Evolutionary conservation across 2,329 filamentous ascomycete genomes (phyloP).

Genomic region (Fusarium temperatum): DNA sequence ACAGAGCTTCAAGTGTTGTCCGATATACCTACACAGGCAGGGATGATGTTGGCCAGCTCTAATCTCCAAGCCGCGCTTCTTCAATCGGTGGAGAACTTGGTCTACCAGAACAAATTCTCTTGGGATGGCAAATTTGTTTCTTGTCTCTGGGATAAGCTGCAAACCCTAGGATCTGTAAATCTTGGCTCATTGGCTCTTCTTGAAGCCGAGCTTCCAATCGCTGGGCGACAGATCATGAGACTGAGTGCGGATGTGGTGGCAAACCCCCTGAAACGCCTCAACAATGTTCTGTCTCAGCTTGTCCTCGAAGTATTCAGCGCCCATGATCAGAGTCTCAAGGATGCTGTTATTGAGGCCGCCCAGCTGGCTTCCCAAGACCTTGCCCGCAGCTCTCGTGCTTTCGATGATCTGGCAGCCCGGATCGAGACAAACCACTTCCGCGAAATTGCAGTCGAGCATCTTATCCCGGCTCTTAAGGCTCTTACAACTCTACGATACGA

Average conservation of each 20-base stretch:
- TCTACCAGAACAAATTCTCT: slow-evolving; percentile 48
- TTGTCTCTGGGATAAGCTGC: slow-evolving; percentile 65
- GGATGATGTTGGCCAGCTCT: slow-evolving; percentile 47
- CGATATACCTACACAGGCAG: slow-evolving; percentile 48
- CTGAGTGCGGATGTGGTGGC: slow-evolving; percentile 59
- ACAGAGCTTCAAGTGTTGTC: slow-evolving; percentile 61
- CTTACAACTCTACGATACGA: slow-evolving; percentile 46
- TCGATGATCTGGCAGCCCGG: slow-evolving; percentile 34
- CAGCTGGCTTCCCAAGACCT: slow-evolving; percentile 28
- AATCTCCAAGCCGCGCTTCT: slow-evolving; percentile 52
- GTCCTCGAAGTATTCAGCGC: slow-evolving; percentile 53
- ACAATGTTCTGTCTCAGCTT: slow-evolving; percentile 57
- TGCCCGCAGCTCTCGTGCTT: slow-evolving; percentile 3
- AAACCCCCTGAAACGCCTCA: slow-evolving; percentile 61
- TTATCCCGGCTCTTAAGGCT: slow-evolving; percentile 58
- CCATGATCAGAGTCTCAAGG: slow-evolving; percentile 48
- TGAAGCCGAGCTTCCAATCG: slow-evolving; percentile 69
- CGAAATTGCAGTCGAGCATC: slow-evolving; percentile 51
- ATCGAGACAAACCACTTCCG: slow-evolving; percentile 50
- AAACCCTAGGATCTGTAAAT: slow-evolving; percentile 60
- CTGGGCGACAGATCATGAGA: slow-evolving; percentile 64
- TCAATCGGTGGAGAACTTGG: slow-evolving; percentile 59
- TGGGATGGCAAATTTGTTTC: slow-evolving; percentile 54
- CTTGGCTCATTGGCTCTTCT: slow-evolving; percentile 70
- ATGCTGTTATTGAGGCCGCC: slow-evolving; percentile 41